Evolutionary conservation across 352 stramenopile species (phyloP), one percentile per base, ranked within the genome.

Genomic region (Peronosclerospora sorghi): DNA sequence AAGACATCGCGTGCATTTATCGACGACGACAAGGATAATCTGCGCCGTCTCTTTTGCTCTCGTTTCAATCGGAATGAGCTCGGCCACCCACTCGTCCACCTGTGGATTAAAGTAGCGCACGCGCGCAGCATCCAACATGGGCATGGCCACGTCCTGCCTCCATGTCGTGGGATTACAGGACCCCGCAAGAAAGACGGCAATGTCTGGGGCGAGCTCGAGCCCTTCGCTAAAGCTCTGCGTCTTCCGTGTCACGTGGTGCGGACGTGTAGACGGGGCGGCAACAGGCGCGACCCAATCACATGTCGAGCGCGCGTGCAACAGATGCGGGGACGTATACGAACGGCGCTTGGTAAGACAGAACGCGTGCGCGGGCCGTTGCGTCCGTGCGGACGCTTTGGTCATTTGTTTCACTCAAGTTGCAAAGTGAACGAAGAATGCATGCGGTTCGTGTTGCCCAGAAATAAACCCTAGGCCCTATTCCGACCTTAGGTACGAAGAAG

Each of bases 121-220:
- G 15, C 57, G 46, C 3, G 73, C 73, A 0, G 51, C 61, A 8
- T 86, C 65, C 8, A 95, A 68, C 29, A 86, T 39, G 10, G 84
- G 84, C 10, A 94, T 73, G 10, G 82, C 79, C 2, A 77, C 53
- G 30, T 94, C 83, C 10, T 56, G 59, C 13, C 84, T 64, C 84
- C 84, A 95, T 3, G 74, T 93, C 44, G 84, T 94, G 23, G 84
- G 83, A 56, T 94, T 94, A 53, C 84, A 95, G 6, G 79, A 90
- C 1, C 83, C 84, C 5, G 69, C 83, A 7, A 92, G 69, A 51
- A 95, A 91, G 5, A 93, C 61, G 46, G 78, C 73, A 13, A 76
- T 63, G 40, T 75, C 61, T 8, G 50, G 56, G 8, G 14, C 14
- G 0, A 62, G 67, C 51, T 71, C 62, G 10, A 76, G 36, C 12